phyloP scores from a whole-genome alignment of 345 rosid genomes.

The Mangifera indica region DNA sequence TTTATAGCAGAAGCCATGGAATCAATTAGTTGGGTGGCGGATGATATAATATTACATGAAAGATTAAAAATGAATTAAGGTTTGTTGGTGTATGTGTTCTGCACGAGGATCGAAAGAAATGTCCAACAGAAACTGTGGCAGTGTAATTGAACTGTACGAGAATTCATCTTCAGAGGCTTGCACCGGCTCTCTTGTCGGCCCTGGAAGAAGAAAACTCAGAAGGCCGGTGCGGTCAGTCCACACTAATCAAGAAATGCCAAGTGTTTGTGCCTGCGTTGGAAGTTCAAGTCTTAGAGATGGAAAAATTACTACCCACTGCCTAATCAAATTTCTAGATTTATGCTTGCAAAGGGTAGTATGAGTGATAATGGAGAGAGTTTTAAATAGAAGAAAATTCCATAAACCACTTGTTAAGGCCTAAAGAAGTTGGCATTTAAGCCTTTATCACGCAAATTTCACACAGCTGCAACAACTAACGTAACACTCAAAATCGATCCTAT shows the following conservation, averaged over 20 bases:
- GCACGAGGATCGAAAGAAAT: constrained; percentile 16
- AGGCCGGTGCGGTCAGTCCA: constrained; percentile 30
- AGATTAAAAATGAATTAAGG: constrained; percentile 2
- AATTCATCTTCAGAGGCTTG: neutral
- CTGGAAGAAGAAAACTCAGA: constrained; percentile 14
- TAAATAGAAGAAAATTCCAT: no score
- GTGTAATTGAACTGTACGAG: neutral
- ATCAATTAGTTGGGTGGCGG: neutral
- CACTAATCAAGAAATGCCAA: constrained; percentile 23
- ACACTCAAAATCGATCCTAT: constrained; percentile 24
- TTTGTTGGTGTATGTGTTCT: neutral
- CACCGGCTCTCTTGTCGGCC: constrained; percentile 5
- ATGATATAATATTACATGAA: neutral
- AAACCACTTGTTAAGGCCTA: constrained; percentile 30
- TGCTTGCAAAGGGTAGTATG: no score
- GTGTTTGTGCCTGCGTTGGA: constrained; percentile 5
- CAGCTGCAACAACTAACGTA: no score
- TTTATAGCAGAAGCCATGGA: constrained; percentile 22
- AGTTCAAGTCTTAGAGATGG: no score
- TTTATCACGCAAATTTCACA: no score
- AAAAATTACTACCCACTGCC: neutral
- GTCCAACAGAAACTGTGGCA: constrained; percentile 8
- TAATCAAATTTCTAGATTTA: no score
- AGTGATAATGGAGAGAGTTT: no score
- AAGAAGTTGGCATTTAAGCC: constrained; percentile 49